Evolutionary conservation across 257 asterid genomes (phyloP).

Genomic region (Fraxinus cuspidata): DNA sequence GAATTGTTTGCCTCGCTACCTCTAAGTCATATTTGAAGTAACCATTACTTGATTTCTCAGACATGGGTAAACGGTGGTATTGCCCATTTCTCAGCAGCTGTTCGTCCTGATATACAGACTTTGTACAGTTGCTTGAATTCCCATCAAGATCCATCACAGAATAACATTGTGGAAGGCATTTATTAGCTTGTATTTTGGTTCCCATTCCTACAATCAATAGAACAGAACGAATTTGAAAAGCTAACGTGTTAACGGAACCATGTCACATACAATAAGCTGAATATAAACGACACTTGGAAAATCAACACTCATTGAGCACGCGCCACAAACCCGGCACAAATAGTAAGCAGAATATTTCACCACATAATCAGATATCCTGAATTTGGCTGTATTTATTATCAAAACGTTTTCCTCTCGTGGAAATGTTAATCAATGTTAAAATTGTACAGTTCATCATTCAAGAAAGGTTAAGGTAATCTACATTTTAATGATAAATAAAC

Average conservation of each 20-base stretch:
- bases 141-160: conserved; percentile 45
- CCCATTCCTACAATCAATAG: conserved; percentile 65
- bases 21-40: conserved; percentile 40
- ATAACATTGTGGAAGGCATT: conserved; percentile 35
- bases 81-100: conserved; percentile 33
- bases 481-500: background rate
- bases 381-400: too few relatives aligned
- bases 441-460: too few relatives aligned
- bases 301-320: background rate
- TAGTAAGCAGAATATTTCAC: background rate
- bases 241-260: background rate
- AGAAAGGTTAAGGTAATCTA: background rate
- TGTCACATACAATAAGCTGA: background rate
- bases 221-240: background rate
- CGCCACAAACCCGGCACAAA: background rate
- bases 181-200: conserved; percentile 54
- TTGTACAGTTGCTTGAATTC: conserved; percentile 32
- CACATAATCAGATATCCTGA: background rate
- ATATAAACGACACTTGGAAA: conserved; percentile 15
- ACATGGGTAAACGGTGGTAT: conserved; percentile 27
- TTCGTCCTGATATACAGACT: conserved; percentile 40
- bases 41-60: conserved; percentile 24
- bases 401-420: background rate
- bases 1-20: conserved; percentile 57
- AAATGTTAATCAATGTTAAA: background rate